Evolutionary conservation across 768 basidiomycete species (phyloP), one percentile per base, ranked within the genome.

Genomic region (Trametes elegans): DNA sequence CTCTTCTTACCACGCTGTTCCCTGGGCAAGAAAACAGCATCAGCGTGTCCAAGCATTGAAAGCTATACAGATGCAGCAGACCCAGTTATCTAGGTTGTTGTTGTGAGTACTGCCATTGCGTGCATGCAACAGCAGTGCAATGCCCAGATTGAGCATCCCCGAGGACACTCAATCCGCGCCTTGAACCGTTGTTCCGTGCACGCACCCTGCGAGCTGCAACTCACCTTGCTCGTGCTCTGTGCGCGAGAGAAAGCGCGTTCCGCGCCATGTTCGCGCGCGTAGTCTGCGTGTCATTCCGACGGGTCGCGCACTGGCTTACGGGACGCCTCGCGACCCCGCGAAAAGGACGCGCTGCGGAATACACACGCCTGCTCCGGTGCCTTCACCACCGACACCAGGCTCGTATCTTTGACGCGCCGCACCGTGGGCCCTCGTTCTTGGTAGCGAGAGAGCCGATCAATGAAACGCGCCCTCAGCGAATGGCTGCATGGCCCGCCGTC

Each of bases 91-190:
- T n/a, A n/a, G n/a, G n/a, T n/a, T n/a, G n/a, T n/a, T n/a, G n/a
- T n/a, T n/a, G n/a, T n/a, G n/a, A n/a, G n/a, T n/a, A 4, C 31
- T 21, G 29, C 3, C 23, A 14, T 7, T 35, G 41, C 41, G 44
- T 52, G 50, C 34, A 18, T 36, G 42, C 11, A 53, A 53, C 51
- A 53, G 19, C 51, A 36, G 51, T 43, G 14, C 51, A 36, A 28
- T 44, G 42, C 41, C 29, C 42, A 42, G 34, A 53, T 53, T 53
- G 41, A 19, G 41, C 50, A 52, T 43, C 50, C n/a, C 9, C 3
- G 2, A 18, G n/a, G 34, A 34, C 28, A 42, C 50, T n/a, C 50
- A 52, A 44, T 43, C 50, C 41, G 42, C 42, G 51, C 51, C 40
- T 34, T 52, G 51, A 19, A 45, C 34, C 23, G 32, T 53, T 53